Base-by-base conservation (phyloP, 2,329 filamentous ascomycete genomes). In the Beauveria sp. region DNA sequence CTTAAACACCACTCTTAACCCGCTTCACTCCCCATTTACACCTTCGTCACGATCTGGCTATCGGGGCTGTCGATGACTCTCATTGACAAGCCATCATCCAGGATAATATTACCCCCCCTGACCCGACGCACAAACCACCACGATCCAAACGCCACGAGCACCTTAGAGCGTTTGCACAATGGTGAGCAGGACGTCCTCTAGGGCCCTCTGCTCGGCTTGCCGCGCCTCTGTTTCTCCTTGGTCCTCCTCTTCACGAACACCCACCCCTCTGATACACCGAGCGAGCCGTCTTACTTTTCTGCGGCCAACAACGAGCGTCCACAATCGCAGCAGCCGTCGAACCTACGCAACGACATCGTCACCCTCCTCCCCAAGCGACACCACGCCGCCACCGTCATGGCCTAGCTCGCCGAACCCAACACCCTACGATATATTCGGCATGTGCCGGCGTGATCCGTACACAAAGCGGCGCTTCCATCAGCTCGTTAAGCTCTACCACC, bases 401-500 rank as follows among this genome's bases (percentile, higher is more conserved):
- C 83, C 83, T 2, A 70, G 71, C 5, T 70, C 71, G 6, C 63
- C 70, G 22, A 70, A 79, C 46, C 90, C 90, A 1, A 93, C 92
- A 0, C 94, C 94, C 1, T 97, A 99, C 76, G 90, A 97, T 69
- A 90, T 99, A 70, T 87, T 97, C 69, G 79, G 83, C 63, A 73
- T 78, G 53, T 68, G 73, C 58, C 83, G 77, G 66, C 77, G 78
- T 61, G 85, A 84, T 16, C 82, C 85, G 2, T 97, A 99, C 73
- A 87, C 84, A 64, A 97, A 99, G 75, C 77, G 81, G 48, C 85
- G 85, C 63, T 99, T 92, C 80, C 94, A 96, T 74, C 84, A 93
- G 70, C 84, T 99, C 57, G 94, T 96, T 62, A 99, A 97, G 77
- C 80, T 96, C 52, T 99, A 99, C 76, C 94, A 99, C 70, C 94